These are phyloP conservation scores for Phtheirospermum japonicum DNA, from an alignment of 257 asterid species.

Conservation along the genomic window DNA sequence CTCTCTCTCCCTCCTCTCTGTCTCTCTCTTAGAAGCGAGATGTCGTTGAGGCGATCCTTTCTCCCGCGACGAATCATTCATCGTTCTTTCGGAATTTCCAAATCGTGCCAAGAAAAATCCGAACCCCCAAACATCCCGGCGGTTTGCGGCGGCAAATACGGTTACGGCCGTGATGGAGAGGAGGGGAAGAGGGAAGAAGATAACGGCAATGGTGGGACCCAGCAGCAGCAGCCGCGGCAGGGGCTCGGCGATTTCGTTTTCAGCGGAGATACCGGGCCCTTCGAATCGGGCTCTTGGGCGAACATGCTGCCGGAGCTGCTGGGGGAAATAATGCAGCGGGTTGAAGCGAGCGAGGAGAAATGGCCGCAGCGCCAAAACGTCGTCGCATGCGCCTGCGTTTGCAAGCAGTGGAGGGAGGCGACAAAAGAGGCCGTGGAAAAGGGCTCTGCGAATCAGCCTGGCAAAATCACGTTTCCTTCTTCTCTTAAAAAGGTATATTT, in stretches of 20 bases:
- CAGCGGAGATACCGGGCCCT: not conserved
- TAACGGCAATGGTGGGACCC: constrained; percentile 19
- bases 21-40: constrained; percentile 29
- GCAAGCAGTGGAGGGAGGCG: constrained; percentile 83
- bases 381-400: constrained; percentile 83
- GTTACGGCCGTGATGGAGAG: constrained; percentile 22
- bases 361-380: constrained; percentile 80
- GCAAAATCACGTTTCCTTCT: constrained; percentile 80
- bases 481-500: constrained; percentile 72
- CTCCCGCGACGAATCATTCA: constrained; percentile 58
- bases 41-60: constrained; percentile 62
- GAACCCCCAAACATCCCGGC: constrained; percentile 14
- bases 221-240: constrained; percentile 1
- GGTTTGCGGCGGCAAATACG: not conserved
- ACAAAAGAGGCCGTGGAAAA: constrained; percentile 58
- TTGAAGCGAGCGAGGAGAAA: constrained; percentile 61
- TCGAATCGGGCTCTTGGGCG: constrained; percentile 50
- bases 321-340: constrained; percentile 66
- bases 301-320: constrained; percentile 76
- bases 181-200: constrained; percentile 24
- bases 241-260: constrained; percentile 27
- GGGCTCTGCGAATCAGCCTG: constrained; percentile 46
- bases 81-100: constrained; percentile 46
- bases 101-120: constrained; percentile 39
- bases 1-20: constrained; percentile 5